Evolutionary conservation across 345 rosid genomes (phyloP), one percentile per base, ranked within the genome.

Genomic region (Gossypium raimondii): DNA sequence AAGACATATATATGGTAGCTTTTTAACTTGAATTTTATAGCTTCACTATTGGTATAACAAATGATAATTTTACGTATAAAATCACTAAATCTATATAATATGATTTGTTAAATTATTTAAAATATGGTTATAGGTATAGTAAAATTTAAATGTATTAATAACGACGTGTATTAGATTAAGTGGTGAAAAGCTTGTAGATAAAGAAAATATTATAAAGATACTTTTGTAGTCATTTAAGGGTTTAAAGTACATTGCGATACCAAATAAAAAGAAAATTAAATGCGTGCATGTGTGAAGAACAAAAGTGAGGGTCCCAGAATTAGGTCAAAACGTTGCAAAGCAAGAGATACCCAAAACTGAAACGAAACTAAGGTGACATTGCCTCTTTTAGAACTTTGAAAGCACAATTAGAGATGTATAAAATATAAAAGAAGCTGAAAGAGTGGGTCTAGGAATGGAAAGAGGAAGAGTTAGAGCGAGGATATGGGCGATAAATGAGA

Each of bases 381-480:
- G 75, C 71, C 48, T 58, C 71, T 16, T 78, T 55, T 74, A 51
- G 77, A 51, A 68, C 17, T 53, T 57, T 11, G 59, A 38, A 27
- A 48, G 29, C 67, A 18, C 10, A 22, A 70, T 64, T 58, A 12
- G 17, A 68, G 18, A 64, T 51, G 74, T 56, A 74, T 57, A 78
- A 50, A 47, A n/a, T 58, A 41, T 18, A 57, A 11, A 14, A 50
- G 18, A 34, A 64, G 64, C 72, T 59, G 51, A 53, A 70, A 55
- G 41, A 55, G 62, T 52, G 61, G 64, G 72, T 43, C 50, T 41
- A 75, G 85, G 78, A 80, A 73, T 60, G 25, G 76, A 81, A 81
- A 62, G 70, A 69, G 84, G 82, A 20, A 73, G 81, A 74, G 85
- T 65, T 79, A 76, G 85, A 85, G 84, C 87, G 85, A 85, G 84